Conservation (phyloP, 1,284 basidiomycete species). For the Ustilago curta region DNA sequence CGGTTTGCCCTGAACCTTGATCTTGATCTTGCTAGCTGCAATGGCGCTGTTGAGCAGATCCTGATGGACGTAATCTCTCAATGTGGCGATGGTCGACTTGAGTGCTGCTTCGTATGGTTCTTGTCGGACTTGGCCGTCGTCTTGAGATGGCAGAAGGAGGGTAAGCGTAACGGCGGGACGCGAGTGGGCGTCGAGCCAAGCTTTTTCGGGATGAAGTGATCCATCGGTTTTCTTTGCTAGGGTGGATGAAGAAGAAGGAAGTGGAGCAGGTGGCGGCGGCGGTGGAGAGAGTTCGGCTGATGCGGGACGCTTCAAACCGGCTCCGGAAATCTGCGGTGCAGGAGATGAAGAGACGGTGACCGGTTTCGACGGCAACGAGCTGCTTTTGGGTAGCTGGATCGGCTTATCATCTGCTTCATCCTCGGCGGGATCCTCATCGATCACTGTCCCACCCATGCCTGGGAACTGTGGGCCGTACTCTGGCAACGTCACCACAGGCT, state of each 20-base stretch:
- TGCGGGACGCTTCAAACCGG: constrained; percentile 35
- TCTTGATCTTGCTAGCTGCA: constrained; percentile 63
- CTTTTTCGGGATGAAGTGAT: constrained; percentile 50
- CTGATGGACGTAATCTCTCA: constrained; percentile 63
- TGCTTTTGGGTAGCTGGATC: constrained; percentile 21
- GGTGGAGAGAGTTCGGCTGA: constrained; percentile 33
- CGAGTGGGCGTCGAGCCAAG: constrained; percentile 59
- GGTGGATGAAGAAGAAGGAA: constrained; percentile 8
- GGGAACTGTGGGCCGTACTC: constrained; percentile 53
- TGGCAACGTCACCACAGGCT: constrained; percentile 31
- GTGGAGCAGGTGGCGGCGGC: constrained; percentile 26
- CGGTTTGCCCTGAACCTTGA: constrained; percentile 56
- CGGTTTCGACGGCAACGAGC: constrained; percentile 33
- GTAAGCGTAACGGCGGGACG: constrained; percentile 49
- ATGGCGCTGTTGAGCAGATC: constrained; percentile 52
- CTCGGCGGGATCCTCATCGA: constrained; percentile 8
- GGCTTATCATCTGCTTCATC: constrained; percentile 26
- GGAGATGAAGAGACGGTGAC: constrained; percentile 5
- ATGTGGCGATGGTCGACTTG: constrained; percentile 50
- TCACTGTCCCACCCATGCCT: constrained; percentile 10
- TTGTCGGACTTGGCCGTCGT: constrained; percentile 20
- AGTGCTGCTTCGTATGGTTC: constrained; percentile 56
- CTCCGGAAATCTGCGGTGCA: constrained; percentile 1
- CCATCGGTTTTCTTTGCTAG: constrained; percentile 44
- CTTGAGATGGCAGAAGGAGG: constrained; percentile 45